phyloP scores from a whole-genome alignment of 1,139 yeast genomes.

The Scheffersomyces illinoinensis region DNA sequence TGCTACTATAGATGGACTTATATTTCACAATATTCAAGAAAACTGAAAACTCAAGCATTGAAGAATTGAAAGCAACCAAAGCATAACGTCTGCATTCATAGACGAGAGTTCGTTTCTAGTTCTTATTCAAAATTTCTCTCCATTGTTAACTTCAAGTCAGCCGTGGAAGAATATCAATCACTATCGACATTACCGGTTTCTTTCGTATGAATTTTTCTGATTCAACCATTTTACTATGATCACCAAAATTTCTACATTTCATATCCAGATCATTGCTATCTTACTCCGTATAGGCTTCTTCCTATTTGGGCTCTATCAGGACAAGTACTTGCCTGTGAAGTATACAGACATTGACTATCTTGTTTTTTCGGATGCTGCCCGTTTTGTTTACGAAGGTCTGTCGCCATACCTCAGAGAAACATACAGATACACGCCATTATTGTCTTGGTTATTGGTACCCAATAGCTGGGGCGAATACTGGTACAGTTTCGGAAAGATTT shows the following conservation, averaged over 20 bases:
- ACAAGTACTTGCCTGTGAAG: slow-evolving; percentile 70
- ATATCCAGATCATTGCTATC: not conserved
- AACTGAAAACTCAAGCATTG: not conserved
- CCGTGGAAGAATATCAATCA: not conserved
- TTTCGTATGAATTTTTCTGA: slow-evolving; percentile 4
- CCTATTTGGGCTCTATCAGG: slow-evolving; percentile 86
- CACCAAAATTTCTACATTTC: not conserved
- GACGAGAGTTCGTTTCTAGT: not conserved
- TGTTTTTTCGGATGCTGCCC: slow-evolving; percentile 91
- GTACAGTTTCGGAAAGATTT: slow-evolving; percentile 74
- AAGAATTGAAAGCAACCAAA: not conserved
- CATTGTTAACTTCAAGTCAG: not conserved
- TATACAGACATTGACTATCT: slow-evolving; percentile 93
- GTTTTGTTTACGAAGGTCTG: slow-evolving; percentile 57
- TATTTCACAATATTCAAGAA: too few relatives aligned
- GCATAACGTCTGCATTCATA: not conserved
- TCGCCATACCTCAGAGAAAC: slow-evolving; percentile 88
- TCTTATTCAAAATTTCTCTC: not conserved
- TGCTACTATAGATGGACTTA: not conserved
- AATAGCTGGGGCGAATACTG: slow-evolving; percentile 47
- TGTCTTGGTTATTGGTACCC: slow-evolving; percentile 82
- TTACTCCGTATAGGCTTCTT: slow-evolving; percentile 63
- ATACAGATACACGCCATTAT: slow-evolving; percentile 86
- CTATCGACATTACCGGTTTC: not conserved
- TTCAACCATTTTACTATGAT: slow-evolving; percentile 4